Conservation (phyloP, 2,329 filamentous ascomycete genomes). For the Botryosphaeria agaves region DNA sequence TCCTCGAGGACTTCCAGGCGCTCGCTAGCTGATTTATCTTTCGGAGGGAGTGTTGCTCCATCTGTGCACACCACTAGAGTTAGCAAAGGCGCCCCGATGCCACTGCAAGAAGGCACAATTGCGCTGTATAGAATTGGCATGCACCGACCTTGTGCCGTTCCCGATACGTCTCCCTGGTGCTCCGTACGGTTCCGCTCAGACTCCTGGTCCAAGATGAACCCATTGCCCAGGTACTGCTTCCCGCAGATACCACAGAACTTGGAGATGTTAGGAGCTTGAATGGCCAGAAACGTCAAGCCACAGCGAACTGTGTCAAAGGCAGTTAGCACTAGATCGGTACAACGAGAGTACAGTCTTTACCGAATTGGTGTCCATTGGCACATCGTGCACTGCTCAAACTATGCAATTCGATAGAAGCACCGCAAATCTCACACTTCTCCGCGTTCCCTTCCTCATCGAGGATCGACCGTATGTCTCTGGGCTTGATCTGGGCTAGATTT, state of each 20-base stretch:
- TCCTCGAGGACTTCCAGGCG: too few relatives aligned
- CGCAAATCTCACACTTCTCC: slow-evolving; percentile 37
- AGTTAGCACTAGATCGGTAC: slow-evolving; percentile 3
- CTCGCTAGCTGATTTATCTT: too few relatives aligned
- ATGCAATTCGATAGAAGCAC: slow-evolving; percentile 27
- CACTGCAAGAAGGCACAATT: too few relatives aligned
- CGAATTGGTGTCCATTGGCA: slow-evolving; percentile 32
- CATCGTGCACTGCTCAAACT: slow-evolving; percentile 30
- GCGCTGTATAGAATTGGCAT: too few relatives aligned
- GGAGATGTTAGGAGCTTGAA: slow-evolving; percentile 34
- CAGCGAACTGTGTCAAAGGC: slow-evolving; percentile 26
- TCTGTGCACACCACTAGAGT: too few relatives aligned
- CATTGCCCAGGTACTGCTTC: slow-evolving; percentile 29
- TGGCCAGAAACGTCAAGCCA: slow-evolving; percentile 34
- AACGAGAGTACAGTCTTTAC: slow-evolving; percentile 12
- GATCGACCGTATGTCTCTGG: not conserved
- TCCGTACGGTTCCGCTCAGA: not conserved
- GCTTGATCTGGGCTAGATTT: not conserved
- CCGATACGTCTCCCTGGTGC: too few relatives aligned
- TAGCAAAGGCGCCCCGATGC: too few relatives aligned
- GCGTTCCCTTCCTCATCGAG: slow-evolving; percentile 6
- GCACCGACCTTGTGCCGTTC: too few relatives aligned
- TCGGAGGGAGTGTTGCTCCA: too few relatives aligned
- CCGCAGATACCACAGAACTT: slow-evolving; percentile 37
- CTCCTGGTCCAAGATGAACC: slow-evolving; percentile 10